These are phyloP conservation scores for Xylariaceae sp. DNA, from an alignment of 2,329 filamentous ascomycete species.

Conservation along the genomic window DNA sequence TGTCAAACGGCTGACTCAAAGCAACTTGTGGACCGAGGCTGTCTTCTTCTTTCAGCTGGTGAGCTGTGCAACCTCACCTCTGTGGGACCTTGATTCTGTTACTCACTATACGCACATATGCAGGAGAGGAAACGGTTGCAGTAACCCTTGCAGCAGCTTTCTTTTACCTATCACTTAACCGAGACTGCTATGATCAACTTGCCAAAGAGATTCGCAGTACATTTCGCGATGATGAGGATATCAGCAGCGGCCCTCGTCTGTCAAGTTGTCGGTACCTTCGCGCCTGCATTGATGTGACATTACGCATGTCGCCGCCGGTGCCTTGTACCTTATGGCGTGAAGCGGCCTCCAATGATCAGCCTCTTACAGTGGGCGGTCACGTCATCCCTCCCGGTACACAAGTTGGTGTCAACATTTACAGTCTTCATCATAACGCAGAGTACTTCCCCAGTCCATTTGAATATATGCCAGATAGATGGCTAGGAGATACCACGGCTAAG, in stretches of 20 bases:
- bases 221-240: slow-evolving; percentile 32
- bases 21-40: slow-evolving; percentile 10
- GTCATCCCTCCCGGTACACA: slow-evolving; percentile 32
- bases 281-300: slow-evolving; percentile 16
- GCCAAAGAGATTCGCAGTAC: slow-evolving; percentile 28
- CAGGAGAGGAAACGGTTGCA: not conserved
- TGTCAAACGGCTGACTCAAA: not conserved
- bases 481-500: slow-evolving; percentile 19
- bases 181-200: slow-evolving; percentile 25
- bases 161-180: slow-evolving; percentile 34
- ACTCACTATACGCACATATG: not conserved
- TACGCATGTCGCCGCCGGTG: slow-evolving; percentile 43
- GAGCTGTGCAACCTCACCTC: not conserved
- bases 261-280: slow-evolving; percentile 37
- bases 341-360: not conserved
- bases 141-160: slow-evolving; percentile 13
- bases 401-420: slow-evolving; percentile 32
- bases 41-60: slow-evolving; percentile 6
- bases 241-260: slow-evolving; percentile 29
- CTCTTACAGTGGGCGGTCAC: slow-evolving; percentile 20
- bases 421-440: slow-evolving; percentile 32
- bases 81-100: not conserved
- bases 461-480: slow-evolving; percentile 34
- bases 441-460: slow-evolving; percentile 25
- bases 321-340: slow-evolving; percentile 32